A percentile compares a stretch with the other conserved stretches of the same genome.
Evolutionary conservation across 495 filamentous ascomycete genomes (phyloP).

Genomic region (Penicillium paxilli): DNA sequence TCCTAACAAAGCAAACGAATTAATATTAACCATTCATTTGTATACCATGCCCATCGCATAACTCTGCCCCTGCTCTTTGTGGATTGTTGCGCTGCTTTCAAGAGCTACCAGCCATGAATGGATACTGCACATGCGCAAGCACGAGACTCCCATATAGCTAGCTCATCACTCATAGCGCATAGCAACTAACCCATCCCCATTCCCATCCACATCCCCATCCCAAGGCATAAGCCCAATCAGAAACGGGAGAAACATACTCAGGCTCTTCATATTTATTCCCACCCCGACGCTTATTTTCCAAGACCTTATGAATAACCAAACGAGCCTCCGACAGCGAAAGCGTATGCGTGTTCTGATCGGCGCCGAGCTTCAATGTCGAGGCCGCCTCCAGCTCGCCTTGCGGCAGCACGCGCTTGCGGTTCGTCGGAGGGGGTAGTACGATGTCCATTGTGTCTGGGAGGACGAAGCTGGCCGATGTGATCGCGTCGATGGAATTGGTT

Average conservation of each 20-base stretch:
- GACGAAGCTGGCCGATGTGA: background rate
- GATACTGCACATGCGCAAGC: no score
- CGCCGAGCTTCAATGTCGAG: constrained; percentile 79
- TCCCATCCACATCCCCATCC: no score
- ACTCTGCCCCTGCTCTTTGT: background rate
- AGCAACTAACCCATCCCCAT: no score
- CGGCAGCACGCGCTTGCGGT: constrained; percentile 69
- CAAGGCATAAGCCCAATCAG: no score
- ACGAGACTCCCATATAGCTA: constrained; percentile 1
- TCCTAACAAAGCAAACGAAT: constrained; percentile 32
- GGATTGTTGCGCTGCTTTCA: background rate
- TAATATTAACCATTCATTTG: background rate
- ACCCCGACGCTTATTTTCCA: constrained; percentile 57
- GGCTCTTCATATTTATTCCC: constrained; percentile 53
- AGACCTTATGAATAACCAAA: constrained; percentile 83
- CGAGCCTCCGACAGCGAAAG: constrained; percentile 89
- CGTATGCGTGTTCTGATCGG: constrained; percentile 85
- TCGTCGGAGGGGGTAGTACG: constrained; percentile 53
- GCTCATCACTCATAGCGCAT: no score
- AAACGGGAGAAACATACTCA: constrained; percentile 46
- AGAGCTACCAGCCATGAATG: background rate
- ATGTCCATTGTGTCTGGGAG: constrained; percentile 30
- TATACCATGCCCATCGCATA: background rate
- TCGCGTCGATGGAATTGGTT: background rate
- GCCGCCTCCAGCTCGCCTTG: constrained; percentile 88